phyloP scores from a whole-genome alignment of 345 rosid species.

The Aquilaria malaccensis region DNA sequence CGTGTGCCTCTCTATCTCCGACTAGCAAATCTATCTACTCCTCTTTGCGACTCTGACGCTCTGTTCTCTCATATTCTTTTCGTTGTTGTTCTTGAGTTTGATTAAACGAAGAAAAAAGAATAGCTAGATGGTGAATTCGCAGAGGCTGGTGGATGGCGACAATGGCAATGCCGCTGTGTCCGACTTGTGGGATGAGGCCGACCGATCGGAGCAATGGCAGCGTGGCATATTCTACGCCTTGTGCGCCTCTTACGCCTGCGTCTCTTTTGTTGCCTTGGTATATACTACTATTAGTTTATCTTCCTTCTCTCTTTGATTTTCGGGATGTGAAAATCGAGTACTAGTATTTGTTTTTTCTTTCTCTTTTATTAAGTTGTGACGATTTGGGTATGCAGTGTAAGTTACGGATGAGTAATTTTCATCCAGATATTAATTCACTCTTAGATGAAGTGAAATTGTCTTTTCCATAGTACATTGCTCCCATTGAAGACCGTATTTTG shows the following conservation, averaged over 20 bases:
- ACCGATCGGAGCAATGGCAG: constrained; percentile 52
- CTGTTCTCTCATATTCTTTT: not conserved
- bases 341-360: too few relatives aligned
- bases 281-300: not conserved
- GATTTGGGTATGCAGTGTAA: too few relatives aligned
- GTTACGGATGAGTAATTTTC: too few relatives aligned
- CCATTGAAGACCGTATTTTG: too few relatives aligned
- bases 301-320: not conserved
- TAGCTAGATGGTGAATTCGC: constrained; percentile 14
- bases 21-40: not conserved
- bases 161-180: constrained; percentile 8
- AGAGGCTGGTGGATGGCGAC: constrained; percentile 6
- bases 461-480: too few relatives aligned
- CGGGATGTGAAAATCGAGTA: not conserved
- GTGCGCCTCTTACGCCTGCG: constrained; percentile 39
- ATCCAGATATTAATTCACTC: too few relatives aligned
- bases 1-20: constrained; percentile 3
- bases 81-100: not conserved
- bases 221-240: constrained; percentile 38
- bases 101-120: constrained; percentile 6
- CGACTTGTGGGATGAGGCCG: constrained; percentile 49
- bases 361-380: too few relatives aligned
- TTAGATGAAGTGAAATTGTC: too few relatives aligned
- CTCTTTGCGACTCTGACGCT: not conserved
- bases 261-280: constrained; percentile 59